Evolutionary conservation across 805 yeast species (phyloP).

Genomic region (Saccharomycopsis capsularis): DNA sequence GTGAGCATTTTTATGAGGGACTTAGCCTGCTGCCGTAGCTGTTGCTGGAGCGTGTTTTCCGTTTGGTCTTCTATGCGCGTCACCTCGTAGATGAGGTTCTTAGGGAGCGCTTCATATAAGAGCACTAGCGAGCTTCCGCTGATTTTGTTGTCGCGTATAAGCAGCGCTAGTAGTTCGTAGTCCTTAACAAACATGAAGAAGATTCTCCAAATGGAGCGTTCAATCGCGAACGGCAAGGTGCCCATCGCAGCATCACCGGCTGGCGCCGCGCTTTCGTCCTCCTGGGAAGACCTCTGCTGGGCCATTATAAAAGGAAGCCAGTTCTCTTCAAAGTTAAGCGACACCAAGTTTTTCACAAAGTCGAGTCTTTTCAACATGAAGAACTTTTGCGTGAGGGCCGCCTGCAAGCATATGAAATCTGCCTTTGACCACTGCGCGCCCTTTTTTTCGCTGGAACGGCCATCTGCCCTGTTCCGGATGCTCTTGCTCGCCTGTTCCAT

Average conservation of each 20-base stretch:
- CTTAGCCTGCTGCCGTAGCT: no score
- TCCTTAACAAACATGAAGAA: slow-evolving; percentile 19
- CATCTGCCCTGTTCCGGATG: neutral
- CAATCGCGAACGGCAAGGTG: slow-evolving; percentile 11
- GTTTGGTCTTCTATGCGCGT: neutral
- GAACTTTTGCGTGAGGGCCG: slow-evolving; percentile 20
- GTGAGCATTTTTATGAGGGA: no score
- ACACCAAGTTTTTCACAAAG: slow-evolving; percentile 9
- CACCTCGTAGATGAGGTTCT: slow-evolving; percentile 4
- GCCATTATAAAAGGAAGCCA: slow-evolving; percentile 15
- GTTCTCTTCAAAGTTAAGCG: slow-evolving; percentile 10
- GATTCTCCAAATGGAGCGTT: slow-evolving; percentile 21
- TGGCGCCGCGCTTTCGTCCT: neutral
- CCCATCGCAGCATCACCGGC: neutral
- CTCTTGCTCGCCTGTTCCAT: slow-evolving; percentile 1
- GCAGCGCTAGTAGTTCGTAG: neutral
- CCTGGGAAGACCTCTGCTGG: neutral
- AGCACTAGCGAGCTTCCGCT: slow-evolving; percentile 2
- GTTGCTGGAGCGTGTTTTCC: no score
- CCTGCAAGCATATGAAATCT: slow-evolving; percentile 20
- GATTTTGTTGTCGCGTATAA: neutral
- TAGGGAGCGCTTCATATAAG: slow-evolving; percentile 13
- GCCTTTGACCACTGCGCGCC: slow-evolving; percentile 8
- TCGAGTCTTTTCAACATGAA: slow-evolving; percentile 11
- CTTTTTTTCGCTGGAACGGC: neutral